Conservation (phyloP, 371 early-diverging fungal genomes). For the Apophysomyces trapeziformis region DNA sequence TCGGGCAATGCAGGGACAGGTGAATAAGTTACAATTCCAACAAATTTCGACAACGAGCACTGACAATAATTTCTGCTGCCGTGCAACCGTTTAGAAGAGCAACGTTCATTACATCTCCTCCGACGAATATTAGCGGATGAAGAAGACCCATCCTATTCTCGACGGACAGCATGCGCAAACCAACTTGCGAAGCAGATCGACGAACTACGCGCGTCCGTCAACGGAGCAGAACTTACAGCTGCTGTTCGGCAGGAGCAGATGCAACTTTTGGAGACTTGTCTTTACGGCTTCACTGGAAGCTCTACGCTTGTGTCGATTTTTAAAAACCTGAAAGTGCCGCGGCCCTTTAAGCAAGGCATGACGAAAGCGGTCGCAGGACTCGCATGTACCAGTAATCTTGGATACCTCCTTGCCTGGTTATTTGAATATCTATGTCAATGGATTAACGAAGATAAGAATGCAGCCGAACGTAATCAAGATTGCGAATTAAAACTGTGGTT, state of each 20-base stretch:
- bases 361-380: constrained; percentile 17
- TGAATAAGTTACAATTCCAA: not conserved
- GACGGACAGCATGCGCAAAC: constrained; percentile 28
- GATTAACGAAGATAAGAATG: constrained; percentile 6
- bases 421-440: constrained; percentile 22
- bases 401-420: constrained; percentile 31
- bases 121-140: constrained; percentile 35
- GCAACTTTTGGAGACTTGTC: constrained; percentile 39
- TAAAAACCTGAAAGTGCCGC: constrained; percentile 33
- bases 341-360: constrained; percentile 17
- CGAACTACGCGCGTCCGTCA: constrained; percentile 20
- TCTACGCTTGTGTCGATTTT: constrained; percentile 32
- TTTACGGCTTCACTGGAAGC: constrained; percentile 16
- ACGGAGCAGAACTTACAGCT: constrained; percentile 23
- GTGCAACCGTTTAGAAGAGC: constrained; percentile 16
- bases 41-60: not conserved
- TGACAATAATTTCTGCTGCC: not conserved
- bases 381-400: constrained; percentile 38
- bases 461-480: constrained; percentile 3
- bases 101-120: constrained; percentile 33
- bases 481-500: constrained; percentile 24
- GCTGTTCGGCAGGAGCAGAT: constrained; percentile 38
- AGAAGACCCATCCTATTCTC: constrained; percentile 30
- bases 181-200: constrained; percentile 34
- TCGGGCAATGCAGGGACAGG: not conserved